phyloP scores from a whole-genome alignment of 352 stramenopile species.

The Globisporangium irregulare region DNA sequence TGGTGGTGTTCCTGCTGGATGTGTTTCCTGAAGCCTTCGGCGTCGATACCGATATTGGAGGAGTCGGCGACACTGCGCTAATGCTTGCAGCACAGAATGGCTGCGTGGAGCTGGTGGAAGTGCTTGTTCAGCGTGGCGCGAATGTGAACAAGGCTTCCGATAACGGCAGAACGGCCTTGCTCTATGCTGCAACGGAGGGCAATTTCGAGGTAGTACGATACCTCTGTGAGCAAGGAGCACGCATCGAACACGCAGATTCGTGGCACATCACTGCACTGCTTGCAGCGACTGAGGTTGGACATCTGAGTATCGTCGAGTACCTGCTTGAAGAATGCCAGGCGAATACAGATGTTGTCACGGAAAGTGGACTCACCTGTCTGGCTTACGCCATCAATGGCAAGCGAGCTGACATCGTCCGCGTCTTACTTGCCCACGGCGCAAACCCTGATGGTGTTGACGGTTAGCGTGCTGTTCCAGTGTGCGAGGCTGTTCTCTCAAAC shows the following conservation, averaged over 20 bases:
- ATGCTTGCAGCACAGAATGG: background rate
- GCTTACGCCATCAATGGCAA: background rate
- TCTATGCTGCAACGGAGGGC: background rate
- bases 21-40: background rate
- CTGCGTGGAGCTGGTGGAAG: background rate
- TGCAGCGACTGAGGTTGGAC: background rate
- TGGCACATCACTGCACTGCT: background rate
- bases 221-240: background rate
- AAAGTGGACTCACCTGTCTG: background rate
- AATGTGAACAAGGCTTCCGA: background rate
- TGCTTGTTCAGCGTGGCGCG: background rate
- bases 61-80: background rate
- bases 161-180: background rate
- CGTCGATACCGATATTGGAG: background rate
- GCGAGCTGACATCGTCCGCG: background rate
- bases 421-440: background rate
- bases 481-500: background rate
- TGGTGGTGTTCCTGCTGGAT: background rate
- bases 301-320: slow-evolving; percentile 1
- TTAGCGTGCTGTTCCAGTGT: background rate
- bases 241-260: background rate
- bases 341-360: background rate
- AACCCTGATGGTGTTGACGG: background rate
- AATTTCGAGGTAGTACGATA: background rate
- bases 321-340: background rate